Evolutionary conservation across 805 yeast species (phyloP).

Genomic region (Tetrapisispora taiwanensis): DNA sequence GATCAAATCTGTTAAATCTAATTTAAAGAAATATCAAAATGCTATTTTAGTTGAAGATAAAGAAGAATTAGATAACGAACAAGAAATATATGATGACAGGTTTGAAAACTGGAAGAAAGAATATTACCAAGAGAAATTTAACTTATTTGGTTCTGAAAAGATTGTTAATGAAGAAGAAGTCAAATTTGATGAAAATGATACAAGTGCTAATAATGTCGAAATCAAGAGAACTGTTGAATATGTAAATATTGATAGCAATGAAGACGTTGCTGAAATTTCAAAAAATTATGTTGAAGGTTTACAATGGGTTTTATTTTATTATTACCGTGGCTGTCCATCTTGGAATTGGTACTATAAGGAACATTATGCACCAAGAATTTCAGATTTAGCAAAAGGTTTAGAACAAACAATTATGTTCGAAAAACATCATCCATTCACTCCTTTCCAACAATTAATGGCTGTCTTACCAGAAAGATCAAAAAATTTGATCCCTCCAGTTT

Average conservation of each 20-base stretch:
- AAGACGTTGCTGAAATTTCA: constrained; percentile 50
- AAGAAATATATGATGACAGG: constrained; percentile 59
- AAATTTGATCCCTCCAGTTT: constrained; percentile 62
- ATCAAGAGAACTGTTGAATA: constrained; percentile 1
- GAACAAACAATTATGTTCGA: constrained; percentile 53
- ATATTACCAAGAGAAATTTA: constrained; percentile 78
- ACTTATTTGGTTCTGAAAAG: constrained; percentile 37
- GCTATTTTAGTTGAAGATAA: constrained; percentile 52
- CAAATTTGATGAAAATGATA: constrained; percentile 1
- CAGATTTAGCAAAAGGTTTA: constrained; percentile 71
- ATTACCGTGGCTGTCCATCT: constrained; percentile 82
- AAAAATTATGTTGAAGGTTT: constrained; percentile 85
- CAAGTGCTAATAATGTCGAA: not conserved
- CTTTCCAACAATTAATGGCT: constrained; percentile 95
- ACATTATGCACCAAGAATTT: constrained; percentile 91
- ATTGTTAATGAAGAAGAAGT: not conserved
- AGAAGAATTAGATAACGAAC: constrained; percentile 37
- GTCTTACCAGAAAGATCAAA: constrained; percentile 91
- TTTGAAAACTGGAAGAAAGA: constrained; percentile 73
- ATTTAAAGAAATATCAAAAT: constrained; percentile 54
- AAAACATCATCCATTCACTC: constrained; percentile 70
- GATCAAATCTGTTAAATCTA: constrained; percentile 39
- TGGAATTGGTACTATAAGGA: constrained; percentile 93
- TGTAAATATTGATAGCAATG: constrained; percentile 38
- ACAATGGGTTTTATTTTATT: constrained; percentile 92